Base-by-base conservation (phyloP, 2,329 filamentous ascomycete species). In the Metarhizium sp. region DNA sequence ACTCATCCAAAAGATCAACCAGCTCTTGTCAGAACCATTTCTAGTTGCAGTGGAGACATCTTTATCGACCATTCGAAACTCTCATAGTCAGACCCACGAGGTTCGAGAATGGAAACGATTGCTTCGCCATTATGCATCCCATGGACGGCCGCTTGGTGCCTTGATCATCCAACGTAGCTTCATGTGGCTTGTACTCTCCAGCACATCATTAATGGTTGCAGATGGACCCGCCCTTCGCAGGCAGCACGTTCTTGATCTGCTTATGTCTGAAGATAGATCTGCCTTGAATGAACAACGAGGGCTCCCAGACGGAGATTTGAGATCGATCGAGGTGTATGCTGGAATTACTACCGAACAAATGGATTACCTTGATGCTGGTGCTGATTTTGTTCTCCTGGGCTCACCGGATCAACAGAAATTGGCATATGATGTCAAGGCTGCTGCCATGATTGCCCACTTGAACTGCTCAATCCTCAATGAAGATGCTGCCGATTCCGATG, bases 81-180 rank as follows among this genome's bases (percentile, higher is more conserved):
- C 86, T 2, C 84, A 83, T 60, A 79, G 79, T 32, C 74, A 83
- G 29, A 85, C 88, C 59, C 78, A 79, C 50, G 74, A 80, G 32
- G 75, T 89, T 20, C 87, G 85, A 64, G 88, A 96, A 61, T 99
- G 94, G 94, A 95, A 88, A 72, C 84, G 86, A 60, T 90, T 90
- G 70, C 75, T 90, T 55, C 88, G 87, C 48, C 88, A 92, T 58
- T 99, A 97, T 72, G 84, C 89, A 32, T 81, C 85, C 16, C 79
- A 83, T 57, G 88, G 88, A 10, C 82, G 90, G 20, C 92, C 95
- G 0, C 74, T 99, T 47, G 91, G 94, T 10, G 90, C 92, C 13
- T 94, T 96, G 86, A 79, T 97, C 6, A 73, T 99, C 25, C 91
- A 96, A 68, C 84, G 90, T 64, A 91, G 87, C 59, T 95, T 95